phyloP scores from a whole-genome alignment of 2,329 filamentous ascomycete genomes.

The Alternaria incomplexa region DNA sequence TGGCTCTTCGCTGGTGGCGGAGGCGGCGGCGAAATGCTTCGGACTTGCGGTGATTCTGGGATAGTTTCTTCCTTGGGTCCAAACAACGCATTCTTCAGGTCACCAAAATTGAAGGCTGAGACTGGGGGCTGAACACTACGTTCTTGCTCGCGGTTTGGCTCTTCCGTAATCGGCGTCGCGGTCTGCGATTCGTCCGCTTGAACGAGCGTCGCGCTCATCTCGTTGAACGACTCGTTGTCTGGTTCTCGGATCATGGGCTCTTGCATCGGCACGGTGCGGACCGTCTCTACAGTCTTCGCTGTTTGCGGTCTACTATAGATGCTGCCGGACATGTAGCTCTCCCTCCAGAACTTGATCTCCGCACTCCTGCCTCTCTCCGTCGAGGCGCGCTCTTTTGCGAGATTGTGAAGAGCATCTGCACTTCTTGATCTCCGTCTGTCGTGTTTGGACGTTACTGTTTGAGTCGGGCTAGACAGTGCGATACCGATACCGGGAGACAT shows the following conservation, averaged over 20 bases:
- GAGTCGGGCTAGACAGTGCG: constrained; percentile 41
- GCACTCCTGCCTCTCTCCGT: constrained; percentile 39
- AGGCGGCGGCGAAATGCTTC: constrained; percentile 17
- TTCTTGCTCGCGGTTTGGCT: constrained; percentile 1
- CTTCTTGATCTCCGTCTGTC: constrained; percentile 47
- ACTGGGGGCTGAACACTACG: constrained; percentile 24
- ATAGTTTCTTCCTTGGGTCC: constrained; percentile 21
- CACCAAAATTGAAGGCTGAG: constrained; percentile 47
- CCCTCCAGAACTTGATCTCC: constrained; percentile 47
- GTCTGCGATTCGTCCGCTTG: constrained; percentile 24
- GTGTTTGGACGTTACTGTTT: constrained; percentile 18
- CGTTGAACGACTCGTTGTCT: constrained; percentile 23
- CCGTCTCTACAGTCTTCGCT: constrained; percentile 40
- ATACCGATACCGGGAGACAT: constrained; percentile 44
- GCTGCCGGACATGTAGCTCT: constrained; percentile 41
- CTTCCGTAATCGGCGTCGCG: constrained; percentile 10
- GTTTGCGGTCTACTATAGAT: constrained; percentile 45
- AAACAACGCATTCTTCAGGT: constrained; percentile 34
- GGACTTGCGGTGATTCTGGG: constrained; percentile 7
- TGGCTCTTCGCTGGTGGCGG: constrained; percentile 16
- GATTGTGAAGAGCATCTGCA: constrained; percentile 44
- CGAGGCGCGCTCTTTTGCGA: constrained; percentile 34
- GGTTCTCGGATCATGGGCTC: constrained; percentile 26
- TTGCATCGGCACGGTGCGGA: constrained; percentile 31
- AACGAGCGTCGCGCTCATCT: constrained; percentile 34